These are phyloP conservation scores for Colletotrichum shisoi DNA, from an alignment of 2,329 filamentous ascomycete species.

Conservation along the genomic window DNA sequence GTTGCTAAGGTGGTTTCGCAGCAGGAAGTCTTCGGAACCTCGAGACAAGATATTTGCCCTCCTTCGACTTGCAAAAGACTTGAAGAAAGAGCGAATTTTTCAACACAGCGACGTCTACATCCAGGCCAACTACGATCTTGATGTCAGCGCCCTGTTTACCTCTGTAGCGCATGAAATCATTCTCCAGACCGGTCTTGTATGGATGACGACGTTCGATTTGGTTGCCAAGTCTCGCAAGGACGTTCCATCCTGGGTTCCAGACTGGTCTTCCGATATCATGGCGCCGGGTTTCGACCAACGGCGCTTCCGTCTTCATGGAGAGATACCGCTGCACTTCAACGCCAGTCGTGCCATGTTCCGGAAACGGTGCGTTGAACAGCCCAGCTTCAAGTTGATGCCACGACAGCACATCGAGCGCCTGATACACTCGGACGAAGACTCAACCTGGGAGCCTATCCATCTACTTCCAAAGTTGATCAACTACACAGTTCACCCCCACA, in stretches of 20 bases:
- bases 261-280: conserved; percentile 35
- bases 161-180: not conserved
- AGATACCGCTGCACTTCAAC: conserved; percentile 14
- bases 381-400: not conserved
- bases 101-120: not conserved
- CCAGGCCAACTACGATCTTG: not conserved
- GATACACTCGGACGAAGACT: not conserved
- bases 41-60: conserved; percentile 40
- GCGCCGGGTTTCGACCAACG: not conserved
- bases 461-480: not conserved
- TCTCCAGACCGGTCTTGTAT: conserved; percentile 10
- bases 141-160: not conserved
- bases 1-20: conserved; percentile 31
- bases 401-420: conserved; percentile 9
- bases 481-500: not conserved
- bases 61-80: conserved; percentile 18
- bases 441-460: not conserved
- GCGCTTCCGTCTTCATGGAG: conserved; percentile 11
- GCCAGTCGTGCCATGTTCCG: conserved; percentile 4
- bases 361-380: not conserved
- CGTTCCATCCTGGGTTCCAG: conserved; percentile 39
- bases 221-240: conserved; percentile 27
- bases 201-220: conserved; percentile 33
- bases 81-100: not conserved
- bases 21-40: conserved; percentile 34